phyloP scores from a whole-genome alignment of 2,329 filamentous ascomycete species.

The Aspergillus clavatus region DNA sequence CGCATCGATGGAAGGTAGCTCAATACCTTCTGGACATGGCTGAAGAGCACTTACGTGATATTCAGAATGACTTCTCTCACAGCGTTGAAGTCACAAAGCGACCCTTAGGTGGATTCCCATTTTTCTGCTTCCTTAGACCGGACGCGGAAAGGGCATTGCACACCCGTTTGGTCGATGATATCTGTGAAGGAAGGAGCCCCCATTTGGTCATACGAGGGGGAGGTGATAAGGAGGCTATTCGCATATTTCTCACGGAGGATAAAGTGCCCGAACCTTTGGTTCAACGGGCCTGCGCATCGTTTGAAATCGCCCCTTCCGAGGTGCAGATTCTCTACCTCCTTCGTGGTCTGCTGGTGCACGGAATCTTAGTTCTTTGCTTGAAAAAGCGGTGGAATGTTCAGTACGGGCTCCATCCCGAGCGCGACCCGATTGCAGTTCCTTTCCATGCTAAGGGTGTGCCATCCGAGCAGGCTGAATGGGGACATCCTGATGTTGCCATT shows the following conservation, averaged over 20 bases:
- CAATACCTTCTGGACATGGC: slow-evolving; percentile 42
- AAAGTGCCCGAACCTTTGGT: too few species aligned
- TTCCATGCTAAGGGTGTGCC: slow-evolving; percentile 63
- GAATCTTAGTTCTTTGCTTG: slow-evolving; percentile 56
- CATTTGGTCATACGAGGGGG: too few species aligned
- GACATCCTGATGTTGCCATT: slow-evolving; percentile 64
- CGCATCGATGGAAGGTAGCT: slow-evolving; percentile 48
- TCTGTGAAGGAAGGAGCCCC: slow-evolving; percentile 33
- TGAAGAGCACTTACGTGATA: slow-evolving; percentile 28
- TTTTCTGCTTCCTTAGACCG: slow-evolving; percentile 51
- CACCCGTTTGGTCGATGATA: slow-evolving; percentile 37
- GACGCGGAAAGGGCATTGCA: slow-evolving; percentile 47
- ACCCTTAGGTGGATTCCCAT: slow-evolving; percentile 51
- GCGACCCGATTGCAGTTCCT: slow-evolving; percentile 55
- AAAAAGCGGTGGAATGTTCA: slow-evolving; percentile 64
- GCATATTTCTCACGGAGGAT: slow-evolving; percentile 6
- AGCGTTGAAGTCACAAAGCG: slow-evolving; percentile 49
- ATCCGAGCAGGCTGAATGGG: slow-evolving; percentile 59
- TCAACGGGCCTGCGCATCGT: too few species aligned
- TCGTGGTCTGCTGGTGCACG: slow-evolving; percentile 58
- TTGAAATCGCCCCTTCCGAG: too few species aligned
- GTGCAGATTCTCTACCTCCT: slow-evolving; percentile 49
- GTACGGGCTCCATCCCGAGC: slow-evolving; percentile 54
- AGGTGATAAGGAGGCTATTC: too few species aligned
- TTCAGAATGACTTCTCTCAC: slow-evolving; percentile 39